Conservation (phyloP, 2,329 filamentous ascomycete species). For the Trichoderma atrobrunneum region DNA sequence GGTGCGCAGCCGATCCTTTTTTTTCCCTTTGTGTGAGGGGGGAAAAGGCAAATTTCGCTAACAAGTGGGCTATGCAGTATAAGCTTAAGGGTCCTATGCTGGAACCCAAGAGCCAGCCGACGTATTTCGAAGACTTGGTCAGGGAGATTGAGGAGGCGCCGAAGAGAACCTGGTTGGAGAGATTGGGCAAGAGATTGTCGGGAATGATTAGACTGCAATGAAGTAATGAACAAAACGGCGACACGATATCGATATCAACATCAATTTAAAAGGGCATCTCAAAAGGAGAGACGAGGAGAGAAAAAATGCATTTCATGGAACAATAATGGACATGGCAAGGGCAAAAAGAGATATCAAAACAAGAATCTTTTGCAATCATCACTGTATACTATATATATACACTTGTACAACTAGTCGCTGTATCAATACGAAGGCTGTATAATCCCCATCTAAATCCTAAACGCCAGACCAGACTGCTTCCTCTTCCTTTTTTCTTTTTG, state of each 20-base stretch:
- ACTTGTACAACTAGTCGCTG: slow-evolving; percentile 17
- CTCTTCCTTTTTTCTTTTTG: background rate
- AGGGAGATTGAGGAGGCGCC: slow-evolving; percentile 63
- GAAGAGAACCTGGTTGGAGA: slow-evolving; percentile 51
- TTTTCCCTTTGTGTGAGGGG: background rate
- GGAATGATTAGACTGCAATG: slow-evolving; percentile 59
- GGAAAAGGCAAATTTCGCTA: slow-evolving; percentile 1
- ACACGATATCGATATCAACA: background rate
- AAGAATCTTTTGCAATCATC: slow-evolving; percentile 35
- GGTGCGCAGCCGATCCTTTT: slow-evolving; percentile 37
- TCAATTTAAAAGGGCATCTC: background rate
- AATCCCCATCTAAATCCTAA: slow-evolving; percentile 14
- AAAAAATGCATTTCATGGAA: background rate
- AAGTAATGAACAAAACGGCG: slow-evolving; percentile 17
- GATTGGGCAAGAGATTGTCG: slow-evolving; percentile 52
- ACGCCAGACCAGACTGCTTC: slow-evolving; percentile 14
- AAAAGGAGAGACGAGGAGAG: background rate
- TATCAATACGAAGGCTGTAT: slow-evolving; percentile 12
- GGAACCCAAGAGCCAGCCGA: slow-evolving; percentile 60
- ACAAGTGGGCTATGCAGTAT: slow-evolving; percentile 29
- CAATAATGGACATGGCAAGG: slow-evolving; percentile 35
- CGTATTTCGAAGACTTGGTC: slow-evolving; percentile 60
- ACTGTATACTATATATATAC: slow-evolving; percentile 27
- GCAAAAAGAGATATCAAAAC: background rate
- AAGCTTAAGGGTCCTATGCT: slow-evolving; percentile 49